Evolutionary conservation across 495 filamentous ascomycete species (phyloP), one percentile per base, ranked within the genome.

Genomic region (Daldinia bambusicola): DNA sequence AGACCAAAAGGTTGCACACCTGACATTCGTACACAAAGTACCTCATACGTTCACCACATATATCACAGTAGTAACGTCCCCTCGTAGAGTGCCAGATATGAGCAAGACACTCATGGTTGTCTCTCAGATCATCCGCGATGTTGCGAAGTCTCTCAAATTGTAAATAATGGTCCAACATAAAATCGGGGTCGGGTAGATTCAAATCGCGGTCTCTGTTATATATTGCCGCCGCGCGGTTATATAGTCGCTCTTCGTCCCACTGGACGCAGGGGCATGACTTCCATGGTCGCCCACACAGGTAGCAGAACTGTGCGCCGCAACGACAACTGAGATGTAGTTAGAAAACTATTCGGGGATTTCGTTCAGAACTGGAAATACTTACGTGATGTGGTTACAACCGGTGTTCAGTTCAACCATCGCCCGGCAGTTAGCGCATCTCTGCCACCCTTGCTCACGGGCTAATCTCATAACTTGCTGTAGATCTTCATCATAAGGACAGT

Each of bases 381-480:
- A 95, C 61, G 87, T 93, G 85, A 94, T 93, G 70, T 93, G 92
- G 75, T 91, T 91, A 77, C 91, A 93, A 51, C 92, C 92, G 66
- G 89, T 85, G 65, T 89, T 87, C 32, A 91, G 80, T 72, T 94
- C 91, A 13, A 94, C 87, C 78, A 90, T 85, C 6, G 87, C 81
- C 53, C 81, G 86, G 79, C 92, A 95, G 64, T 84, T 88, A 71
- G 87, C 87, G 71, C 93, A 95, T 43, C 87, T 84, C 70, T 91
- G 89, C 87, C 90, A 93, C 18, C 90, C 88, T 65, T 90, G 84
- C 51, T 89, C 78, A 60, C 87, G 85, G 36, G 90, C 90, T 43
- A 88, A 81, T 65, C 89, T 84, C 8, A 91, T 80, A 60, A 93
- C 84, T 52, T 80, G 81, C 61, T 85, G 82, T 12, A 88, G 84